Percentiles rank a stretch among this genome's conserved stretches.
Evolutionary conservation across 306 rosid species (phyloP).

Genomic region (Lathyrus sativus): DNA sequence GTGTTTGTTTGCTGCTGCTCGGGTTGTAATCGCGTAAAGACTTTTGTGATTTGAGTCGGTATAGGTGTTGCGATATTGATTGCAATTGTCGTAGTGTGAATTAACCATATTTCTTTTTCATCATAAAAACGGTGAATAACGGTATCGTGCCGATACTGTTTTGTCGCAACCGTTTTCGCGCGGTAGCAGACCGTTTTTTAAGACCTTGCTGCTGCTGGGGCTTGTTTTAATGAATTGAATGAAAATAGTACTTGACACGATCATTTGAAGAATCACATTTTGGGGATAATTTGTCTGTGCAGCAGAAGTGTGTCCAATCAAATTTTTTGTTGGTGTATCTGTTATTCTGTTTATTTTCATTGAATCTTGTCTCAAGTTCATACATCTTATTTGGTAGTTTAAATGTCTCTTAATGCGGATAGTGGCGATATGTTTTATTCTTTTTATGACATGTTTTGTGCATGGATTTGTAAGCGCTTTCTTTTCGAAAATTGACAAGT

Average conservation of each 20-base stretch:
- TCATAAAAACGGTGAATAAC: too few species aligned
- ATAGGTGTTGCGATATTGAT: too few species aligned
- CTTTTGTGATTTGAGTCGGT: too few species aligned
- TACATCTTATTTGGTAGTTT: background rate
- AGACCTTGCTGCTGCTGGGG: background rate
- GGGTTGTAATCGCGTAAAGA: background rate
- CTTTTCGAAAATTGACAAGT: conserved; percentile 31
- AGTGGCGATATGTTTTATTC: conserved; percentile 5
- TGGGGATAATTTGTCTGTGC: conserved; percentile 28
- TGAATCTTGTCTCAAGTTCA: conserved; percentile 10
- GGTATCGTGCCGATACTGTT: too few species aligned
- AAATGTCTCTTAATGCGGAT: background rate
- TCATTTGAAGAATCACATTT: conserved; percentile 3
- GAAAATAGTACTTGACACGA: background rate
- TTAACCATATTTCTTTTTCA: too few species aligned
- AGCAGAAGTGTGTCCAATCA: conserved; percentile 4
- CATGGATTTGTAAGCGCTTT: conserved; percentile 3
- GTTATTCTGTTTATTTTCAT: conserved; percentile 2
- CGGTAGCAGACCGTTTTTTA: too few species aligned
- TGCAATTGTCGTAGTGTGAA: too few species aligned
- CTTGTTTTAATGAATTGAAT: conserved; percentile 19
- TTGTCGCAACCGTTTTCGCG: too few species aligned
- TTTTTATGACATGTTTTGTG: conserved; percentile 8
- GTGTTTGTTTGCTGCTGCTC: conserved; percentile 15
- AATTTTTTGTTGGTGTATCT: conserved; percentile 11